phyloP scores from a whole-genome alignment of 495 filamentous ascomycete genomes.

The Trypethelium eluteriae region DNA sequence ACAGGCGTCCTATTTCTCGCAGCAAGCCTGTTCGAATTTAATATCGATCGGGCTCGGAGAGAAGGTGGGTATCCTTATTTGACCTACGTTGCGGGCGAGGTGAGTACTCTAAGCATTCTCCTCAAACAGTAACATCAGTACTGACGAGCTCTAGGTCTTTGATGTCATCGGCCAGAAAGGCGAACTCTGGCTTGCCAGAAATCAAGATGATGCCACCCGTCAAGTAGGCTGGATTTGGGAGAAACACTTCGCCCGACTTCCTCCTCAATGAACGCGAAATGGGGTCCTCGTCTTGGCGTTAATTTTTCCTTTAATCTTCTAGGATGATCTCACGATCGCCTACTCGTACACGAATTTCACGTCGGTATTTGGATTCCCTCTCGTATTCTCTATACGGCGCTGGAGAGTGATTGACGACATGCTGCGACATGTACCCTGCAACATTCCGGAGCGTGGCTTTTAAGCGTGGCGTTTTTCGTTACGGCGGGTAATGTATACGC shows the following conservation, averaged over 20 bases:
- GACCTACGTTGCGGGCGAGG: conserved; percentile 86
- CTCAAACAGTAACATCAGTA: not conserved
- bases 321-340: not conserved
- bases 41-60: conserved; percentile 81
- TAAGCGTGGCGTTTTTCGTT: not conserved
- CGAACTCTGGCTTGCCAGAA: conserved; percentile 94
- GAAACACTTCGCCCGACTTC: conserved; percentile 72
- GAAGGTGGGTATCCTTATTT: conserved; percentile 95
- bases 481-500: conserved; percentile 8
- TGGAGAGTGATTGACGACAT: not conserved
- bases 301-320: not conserved
- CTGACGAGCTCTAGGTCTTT: conserved; percentile 41
- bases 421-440: not conserved
- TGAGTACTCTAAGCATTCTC: conserved; percentile 33
- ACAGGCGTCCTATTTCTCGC: conserved; percentile 69
- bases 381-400: not conserved
- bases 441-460: not conserved
- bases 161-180: conserved; percentile 78
- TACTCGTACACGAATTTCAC: not conserved
- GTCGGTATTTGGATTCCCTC: not conserved
- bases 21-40: conserved; percentile 91
- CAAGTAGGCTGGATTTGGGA: conserved; percentile 98
- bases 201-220: conserved; percentile 76
- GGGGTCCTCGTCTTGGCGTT: not conserved
- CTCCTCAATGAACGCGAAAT: not conserved